Percentiles rank a stretch among this genome's conserved stretches.
These are phyloP conservation scores for Phytopythium kandeliae DNA, from an alignment of 352 stramenopile genomes.

Conservation along the genomic window DNA sequence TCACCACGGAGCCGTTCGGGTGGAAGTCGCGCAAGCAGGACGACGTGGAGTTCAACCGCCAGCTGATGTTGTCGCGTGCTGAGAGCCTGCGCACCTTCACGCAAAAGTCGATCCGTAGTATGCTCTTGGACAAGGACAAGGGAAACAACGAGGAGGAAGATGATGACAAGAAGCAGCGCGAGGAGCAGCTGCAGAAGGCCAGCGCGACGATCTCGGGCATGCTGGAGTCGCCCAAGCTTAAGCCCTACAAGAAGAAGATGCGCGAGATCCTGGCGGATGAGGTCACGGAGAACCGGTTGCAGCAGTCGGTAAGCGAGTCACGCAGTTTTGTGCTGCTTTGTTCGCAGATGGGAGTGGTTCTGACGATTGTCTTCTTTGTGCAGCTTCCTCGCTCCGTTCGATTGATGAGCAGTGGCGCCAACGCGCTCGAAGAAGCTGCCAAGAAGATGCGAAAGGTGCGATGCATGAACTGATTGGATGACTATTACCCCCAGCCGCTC, in stretches of 20 bases:
- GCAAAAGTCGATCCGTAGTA: conserved; percentile 5
- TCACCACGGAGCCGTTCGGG: conserved; percentile 26
- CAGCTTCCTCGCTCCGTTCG: conserved; percentile 3
- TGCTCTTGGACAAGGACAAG: not conserved
- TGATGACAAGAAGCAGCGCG: not conserved
- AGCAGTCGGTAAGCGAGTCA: conserved; percentile 21
- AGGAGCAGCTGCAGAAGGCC: conserved; percentile 13
- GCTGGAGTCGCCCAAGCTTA: conserved; percentile 28
- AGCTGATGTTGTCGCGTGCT: conserved; percentile 33
- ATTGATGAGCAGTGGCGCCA: conserved; percentile 15
- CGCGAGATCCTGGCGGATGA: conserved; percentile 46
- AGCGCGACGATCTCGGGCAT: conserved; percentile 22
- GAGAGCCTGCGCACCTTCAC: conserved; percentile 23
- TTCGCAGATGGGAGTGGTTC: not conserved
- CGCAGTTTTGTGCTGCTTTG: no score
- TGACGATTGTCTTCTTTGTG: not conserved
- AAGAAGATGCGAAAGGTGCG: conserved; percentile 35
- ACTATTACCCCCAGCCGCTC: no score
- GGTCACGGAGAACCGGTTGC: conserved; percentile 19
- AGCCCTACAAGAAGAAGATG: conserved; percentile 46
- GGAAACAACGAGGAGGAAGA: conserved; percentile 9
- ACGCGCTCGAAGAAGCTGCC: conserved; percentile 27
- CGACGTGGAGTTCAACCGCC: conserved; percentile 27
- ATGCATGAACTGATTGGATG: no score
- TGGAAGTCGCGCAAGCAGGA: conserved; percentile 29